Percentiles rank a stretch among this genome's conserved stretches.
phyloP scores from a whole-genome alignment of 495 filamentous ascomycete genomes.

The Penicillium waksmanii region DNA sequence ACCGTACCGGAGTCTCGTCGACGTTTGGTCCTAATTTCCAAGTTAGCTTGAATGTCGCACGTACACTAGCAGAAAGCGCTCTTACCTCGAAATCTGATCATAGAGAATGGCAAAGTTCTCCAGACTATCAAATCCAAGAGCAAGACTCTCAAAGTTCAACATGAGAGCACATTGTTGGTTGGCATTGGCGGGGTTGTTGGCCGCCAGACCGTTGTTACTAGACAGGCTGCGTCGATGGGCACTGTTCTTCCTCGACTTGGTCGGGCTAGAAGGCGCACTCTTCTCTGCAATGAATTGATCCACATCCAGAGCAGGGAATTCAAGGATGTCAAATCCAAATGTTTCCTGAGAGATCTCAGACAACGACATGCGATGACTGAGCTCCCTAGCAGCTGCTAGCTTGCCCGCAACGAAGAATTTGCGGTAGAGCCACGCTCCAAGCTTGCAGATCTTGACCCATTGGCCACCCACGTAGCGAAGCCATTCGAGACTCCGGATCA shows the following conservation, averaged over 20 bases:
- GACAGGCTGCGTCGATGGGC: constrained; percentile 31
- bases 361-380: constrained; percentile 53
- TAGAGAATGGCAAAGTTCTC: constrained; percentile 59
- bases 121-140: constrained; percentile 66
- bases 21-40: constrained; percentile 29
- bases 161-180: constrained; percentile 62
- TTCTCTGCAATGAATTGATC: constrained; percentile 29
- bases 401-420: constrained; percentile 49
- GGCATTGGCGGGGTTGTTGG: constrained; percentile 10
- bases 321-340: constrained; percentile 46
- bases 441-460: constrained; percentile 70
- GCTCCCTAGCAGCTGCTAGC: constrained; percentile 66
- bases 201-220: constrained; percentile 19
- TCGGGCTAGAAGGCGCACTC: constrained; percentile 35
- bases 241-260: constrained; percentile 34
- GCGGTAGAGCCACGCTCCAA: constrained; percentile 71
- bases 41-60: constrained; percentile 17
- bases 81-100: constrained; percentile 50
- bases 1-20: constrained; percentile 42
- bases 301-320: constrained; percentile 30
- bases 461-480: constrained; percentile 70
- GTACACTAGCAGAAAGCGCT: not conserved
- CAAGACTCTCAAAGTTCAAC: constrained; percentile 73
- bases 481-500: constrained; percentile 87
- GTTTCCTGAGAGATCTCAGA: constrained; percentile 45